These are phyloP conservation scores for Suhomyces faveliae DNA, from an alignment of 805 yeast genomes.

Conservation along the genomic window DNA sequence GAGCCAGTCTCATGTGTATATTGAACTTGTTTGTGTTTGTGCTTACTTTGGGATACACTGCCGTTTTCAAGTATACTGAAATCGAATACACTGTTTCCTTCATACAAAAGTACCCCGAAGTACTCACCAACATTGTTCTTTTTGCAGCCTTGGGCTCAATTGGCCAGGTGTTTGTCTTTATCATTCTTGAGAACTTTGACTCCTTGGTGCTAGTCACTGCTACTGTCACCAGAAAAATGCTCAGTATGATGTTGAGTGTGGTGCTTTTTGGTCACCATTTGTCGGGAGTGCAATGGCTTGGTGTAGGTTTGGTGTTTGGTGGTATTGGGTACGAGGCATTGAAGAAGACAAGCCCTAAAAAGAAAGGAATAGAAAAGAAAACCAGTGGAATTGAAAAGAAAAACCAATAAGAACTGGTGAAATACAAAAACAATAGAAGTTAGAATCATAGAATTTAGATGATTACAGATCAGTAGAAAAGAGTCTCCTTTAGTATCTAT, in stretches of 20 bases:
- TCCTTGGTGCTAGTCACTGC: slow-evolving; percentile 85
- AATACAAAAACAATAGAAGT: too few species aligned
- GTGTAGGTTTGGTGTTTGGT: slow-evolving; percentile 74
- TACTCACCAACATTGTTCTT: slow-evolving; percentile 55
- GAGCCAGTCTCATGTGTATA: slow-evolving; percentile 85
- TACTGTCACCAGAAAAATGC: slow-evolving; percentile 94
- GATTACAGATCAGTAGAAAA: too few species aligned
- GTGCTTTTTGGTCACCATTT: slow-evolving; percentile 80
- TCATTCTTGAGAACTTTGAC: slow-evolving; percentile 80
- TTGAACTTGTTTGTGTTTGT: slow-evolving; percentile 45
- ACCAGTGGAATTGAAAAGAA: slow-evolving; percentile 2
- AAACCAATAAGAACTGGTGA: not conserved
- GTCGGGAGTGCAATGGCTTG: slow-evolving; percentile 66
- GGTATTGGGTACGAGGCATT: slow-evolving; percentile 83
- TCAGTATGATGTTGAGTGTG: slow-evolving; percentile 90
- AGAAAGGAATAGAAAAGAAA: slow-evolving; percentile 4
- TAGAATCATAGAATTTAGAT: too few species aligned
- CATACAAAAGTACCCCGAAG: slow-evolving; percentile 49
- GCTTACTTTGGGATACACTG: slow-evolving; percentile 50
- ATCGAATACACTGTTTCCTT: slow-evolving; percentile 49
- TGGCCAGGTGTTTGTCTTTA: slow-evolving; percentile 92
- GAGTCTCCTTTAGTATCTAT: too few species aligned
- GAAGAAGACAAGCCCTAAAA: slow-evolving; percentile 23
- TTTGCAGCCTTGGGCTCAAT: slow-evolving; percentile 82
- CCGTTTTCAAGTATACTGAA: slow-evolving; percentile 46